Evolutionary conservation across 129 eudicot genomes (phyloP), one percentile per base, ranked within the genome.

Genomic region (Lonicera japonica): DNA sequence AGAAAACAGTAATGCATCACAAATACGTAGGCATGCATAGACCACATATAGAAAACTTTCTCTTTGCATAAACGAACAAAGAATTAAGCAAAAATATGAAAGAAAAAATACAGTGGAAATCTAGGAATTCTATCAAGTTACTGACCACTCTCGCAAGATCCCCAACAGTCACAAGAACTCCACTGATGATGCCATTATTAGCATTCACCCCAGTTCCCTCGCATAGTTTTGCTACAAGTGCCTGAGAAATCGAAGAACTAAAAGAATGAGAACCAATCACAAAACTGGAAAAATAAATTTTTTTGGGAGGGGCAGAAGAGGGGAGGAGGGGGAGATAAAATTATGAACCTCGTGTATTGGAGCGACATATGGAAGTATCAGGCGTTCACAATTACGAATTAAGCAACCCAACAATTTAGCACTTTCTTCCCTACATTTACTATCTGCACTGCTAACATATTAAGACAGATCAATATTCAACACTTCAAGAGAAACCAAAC

Each of bases 71-170:
- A 12, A 45, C 10, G 51, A 10, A 45, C 14, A 45, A 45, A 12
- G n/a, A 10, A 45, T 45, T 45, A 45, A 17, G 56, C 56, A 52
- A 19, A 52, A 19, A 9, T 16, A 52, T 4, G 56, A 52, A 17
- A 5, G 36, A 6, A 29, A 29, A 29, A 52, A 52, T 52, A 20
- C 56, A 52, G 10, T 8, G 23, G 12, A 52, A n/a, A 52, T 19
- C 22, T 52, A 55, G 16, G 34, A 55, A 55, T 21, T 0, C 15
- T 15, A 22, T 15, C 9, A n/a, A 67, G 59, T 47, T 58, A 78
- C 96, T 20, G 63, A 87, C 98, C 95, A 87, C 98, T 84, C 96
- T 80, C 22, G 98, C 96, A 64, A 92, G 88, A 82, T 92, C 95
- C 59, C 98, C 98, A 53, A 92, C 95, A 50, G 96, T 92, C 56